Evolutionary conservation across 73 alveolate genomes (phyloP).

Genomic region (Diophrys appendiculata): DNA sequence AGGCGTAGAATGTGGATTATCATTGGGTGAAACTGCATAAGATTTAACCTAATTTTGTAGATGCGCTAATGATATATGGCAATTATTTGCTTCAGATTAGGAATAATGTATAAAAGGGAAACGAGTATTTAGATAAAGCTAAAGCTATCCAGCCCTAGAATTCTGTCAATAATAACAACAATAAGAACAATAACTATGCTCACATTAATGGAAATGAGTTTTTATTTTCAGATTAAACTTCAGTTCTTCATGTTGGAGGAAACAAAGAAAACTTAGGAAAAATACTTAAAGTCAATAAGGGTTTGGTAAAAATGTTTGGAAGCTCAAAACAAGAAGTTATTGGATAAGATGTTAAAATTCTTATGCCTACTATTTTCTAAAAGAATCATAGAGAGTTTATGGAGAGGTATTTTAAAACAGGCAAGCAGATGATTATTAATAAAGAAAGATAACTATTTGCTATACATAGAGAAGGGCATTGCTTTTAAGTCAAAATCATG

Average conservation of each 20-base stretch:
- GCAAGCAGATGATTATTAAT: constrained; percentile 35
- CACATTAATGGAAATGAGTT: too few relatives aligned
- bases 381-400: constrained; percentile 44
- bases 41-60: constrained; percentile 33
- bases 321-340: constrained; percentile 44
- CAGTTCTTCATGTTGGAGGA: constrained; percentile 51
- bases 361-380: constrained; percentile 54
- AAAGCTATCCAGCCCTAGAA: constrained; percentile 22
- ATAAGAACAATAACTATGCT: constrained; percentile 22
- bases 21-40: constrained; percentile 28
- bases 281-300: constrained; percentile 35
- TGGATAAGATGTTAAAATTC: constrained; percentile 44
- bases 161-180: constrained; percentile 34
- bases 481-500: constrained; percentile 47
- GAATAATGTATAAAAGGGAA: constrained; percentile 45
- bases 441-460: constrained; percentile 40
- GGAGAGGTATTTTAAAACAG: constrained; percentile 56
- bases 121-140: constrained; percentile 8
- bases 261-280: constrained; percentile 46
- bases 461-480: constrained; percentile 47
- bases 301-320: constrained; percentile 42
- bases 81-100: constrained; percentile 35
- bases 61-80: constrained; percentile 49
- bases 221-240: constrained; percentile 35
- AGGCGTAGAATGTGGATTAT: constrained; percentile 32